Evolutionary conservation across 75 land plant genomes (phyloP).

Genomic region (Gnetum montanum): DNA sequence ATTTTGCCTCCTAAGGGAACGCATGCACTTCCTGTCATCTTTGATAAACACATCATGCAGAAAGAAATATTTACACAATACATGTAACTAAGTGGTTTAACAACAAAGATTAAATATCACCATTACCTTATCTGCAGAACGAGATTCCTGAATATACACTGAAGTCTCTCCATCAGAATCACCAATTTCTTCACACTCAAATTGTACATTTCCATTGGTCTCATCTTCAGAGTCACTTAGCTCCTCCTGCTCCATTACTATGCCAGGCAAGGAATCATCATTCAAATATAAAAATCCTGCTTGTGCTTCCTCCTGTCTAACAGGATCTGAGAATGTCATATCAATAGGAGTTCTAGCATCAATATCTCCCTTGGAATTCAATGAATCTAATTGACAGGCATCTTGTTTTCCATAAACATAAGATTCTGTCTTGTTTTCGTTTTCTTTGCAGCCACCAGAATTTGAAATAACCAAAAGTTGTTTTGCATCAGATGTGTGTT

Average conservation of each 20-base stretch:
- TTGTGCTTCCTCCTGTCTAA: conserved; percentile 6
- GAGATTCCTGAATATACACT: conserved; percentile 13
- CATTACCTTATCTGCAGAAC: conserved; percentile 31
- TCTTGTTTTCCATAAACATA: conserved; percentile 1
- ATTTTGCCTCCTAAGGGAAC: no score
- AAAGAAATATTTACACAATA: not conserved
- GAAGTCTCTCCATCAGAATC: conserved; percentile 75
- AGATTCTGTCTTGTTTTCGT: not conserved
- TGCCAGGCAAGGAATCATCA: conserved; percentile 38
- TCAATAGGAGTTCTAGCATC: not conserved
- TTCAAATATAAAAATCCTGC: not conserved
- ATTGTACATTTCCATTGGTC: conserved; percentile 50
- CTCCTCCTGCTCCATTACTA: conserved; percentile 90
- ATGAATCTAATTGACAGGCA: not conserved
- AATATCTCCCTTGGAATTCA: not conserved
- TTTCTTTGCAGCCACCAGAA: not conserved
- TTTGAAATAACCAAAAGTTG: not conserved
- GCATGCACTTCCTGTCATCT: no score
- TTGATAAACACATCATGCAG: no score
- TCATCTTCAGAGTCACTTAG: conserved; percentile 88
- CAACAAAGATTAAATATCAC: not conserved
- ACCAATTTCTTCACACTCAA: conserved; percentile 82
- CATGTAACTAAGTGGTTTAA: not conserved
- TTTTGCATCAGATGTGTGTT: not conserved
- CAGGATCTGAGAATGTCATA: no score